Evolutionary conservation across 116 monocot species (phyloP).

Genomic region (Trichopus zeylanicus): DNA sequence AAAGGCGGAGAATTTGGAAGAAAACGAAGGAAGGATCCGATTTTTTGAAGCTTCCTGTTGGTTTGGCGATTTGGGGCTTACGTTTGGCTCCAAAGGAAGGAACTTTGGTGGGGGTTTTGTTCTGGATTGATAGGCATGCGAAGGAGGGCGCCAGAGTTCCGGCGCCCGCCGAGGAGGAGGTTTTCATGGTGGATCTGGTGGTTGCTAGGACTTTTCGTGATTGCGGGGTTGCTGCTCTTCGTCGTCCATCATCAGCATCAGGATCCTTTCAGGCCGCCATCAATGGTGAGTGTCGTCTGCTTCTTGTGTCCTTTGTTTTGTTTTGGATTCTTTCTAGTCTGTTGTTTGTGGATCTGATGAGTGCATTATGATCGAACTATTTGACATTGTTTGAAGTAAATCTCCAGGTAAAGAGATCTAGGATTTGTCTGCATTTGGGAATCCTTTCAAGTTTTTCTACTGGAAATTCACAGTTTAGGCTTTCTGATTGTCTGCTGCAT

Average conservation of each 20-base stretch:
- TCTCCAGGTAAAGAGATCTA: no score
- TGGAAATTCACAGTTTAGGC: no score
- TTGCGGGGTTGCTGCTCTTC: conserved; percentile 49
- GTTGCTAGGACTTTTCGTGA: conserved; percentile 37
- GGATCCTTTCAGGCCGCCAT: conserved; percentile 17
- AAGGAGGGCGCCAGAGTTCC: conserved; percentile 57
- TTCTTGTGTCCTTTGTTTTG: neutral
- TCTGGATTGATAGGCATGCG: conserved; percentile 23
- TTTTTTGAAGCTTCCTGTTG: neutral
- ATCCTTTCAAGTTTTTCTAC: no score
- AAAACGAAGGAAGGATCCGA: conserved; percentile 1
- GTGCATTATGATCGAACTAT: no score
- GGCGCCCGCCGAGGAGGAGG: conserved; percentile 59
- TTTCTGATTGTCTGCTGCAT: no score
- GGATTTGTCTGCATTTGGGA: no score
- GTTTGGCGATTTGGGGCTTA: neutral
- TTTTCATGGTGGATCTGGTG: conserved; percentile 65
- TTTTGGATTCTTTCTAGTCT: no score
- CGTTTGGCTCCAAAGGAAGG: no score
- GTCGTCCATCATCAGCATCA: conserved; percentile 43
- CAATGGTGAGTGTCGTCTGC: neutral
- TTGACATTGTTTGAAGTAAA: no score
- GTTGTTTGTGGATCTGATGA: no score
- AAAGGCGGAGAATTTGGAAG: neutral
- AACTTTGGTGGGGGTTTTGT: neutral